Conservation (phyloP, 1,284 basidiomycete genomes). For the Schizophyllum amplum region DNA sequence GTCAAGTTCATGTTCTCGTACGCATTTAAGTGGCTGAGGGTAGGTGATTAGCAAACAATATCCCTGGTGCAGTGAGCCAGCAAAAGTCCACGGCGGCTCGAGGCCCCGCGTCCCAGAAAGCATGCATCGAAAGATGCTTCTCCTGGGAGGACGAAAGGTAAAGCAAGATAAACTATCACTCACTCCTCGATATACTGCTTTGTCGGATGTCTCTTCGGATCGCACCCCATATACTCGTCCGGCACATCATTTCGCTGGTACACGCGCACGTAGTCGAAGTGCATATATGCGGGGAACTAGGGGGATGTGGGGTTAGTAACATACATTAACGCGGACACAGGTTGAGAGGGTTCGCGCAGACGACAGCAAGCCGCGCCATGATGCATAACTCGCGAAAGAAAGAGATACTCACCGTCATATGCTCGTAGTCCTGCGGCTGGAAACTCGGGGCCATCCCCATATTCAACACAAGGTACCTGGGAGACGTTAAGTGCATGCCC, state of each 20-base stretch:
- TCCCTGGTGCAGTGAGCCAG: too few species aligned
- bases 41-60: too few species aligned
- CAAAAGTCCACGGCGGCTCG: too few species aligned
- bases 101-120: too few species aligned
- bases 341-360: conserved; percentile 12
- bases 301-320: too few species aligned
- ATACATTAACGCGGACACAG: too few species aligned
- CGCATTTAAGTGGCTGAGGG: conserved; percentile 40
- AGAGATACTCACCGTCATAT: conserved; percentile 28
- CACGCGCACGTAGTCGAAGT: conserved; percentile 53
- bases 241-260: conserved; percentile 42
- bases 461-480: conserved; percentile 50
- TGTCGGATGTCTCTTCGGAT: conserved; percentile 39
- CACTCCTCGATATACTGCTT: conserved; percentile 32
- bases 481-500: too few species aligned
- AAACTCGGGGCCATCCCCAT: conserved; percentile 50
- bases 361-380: conserved; percentile 33
- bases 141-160: conserved; percentile 2
- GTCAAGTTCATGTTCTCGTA: conserved; percentile 52
- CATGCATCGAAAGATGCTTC: background rate
- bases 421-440: conserved; percentile 42
- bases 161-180: conserved; percentile 7
- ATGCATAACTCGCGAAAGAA: conserved; percentile 46
- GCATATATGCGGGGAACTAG: conserved; percentile 26
- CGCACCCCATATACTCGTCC: conserved; percentile 33